Evolutionary conservation across 345 rosid genomes (phyloP).

Genomic region (Lumnitzera littorea): DNA sequence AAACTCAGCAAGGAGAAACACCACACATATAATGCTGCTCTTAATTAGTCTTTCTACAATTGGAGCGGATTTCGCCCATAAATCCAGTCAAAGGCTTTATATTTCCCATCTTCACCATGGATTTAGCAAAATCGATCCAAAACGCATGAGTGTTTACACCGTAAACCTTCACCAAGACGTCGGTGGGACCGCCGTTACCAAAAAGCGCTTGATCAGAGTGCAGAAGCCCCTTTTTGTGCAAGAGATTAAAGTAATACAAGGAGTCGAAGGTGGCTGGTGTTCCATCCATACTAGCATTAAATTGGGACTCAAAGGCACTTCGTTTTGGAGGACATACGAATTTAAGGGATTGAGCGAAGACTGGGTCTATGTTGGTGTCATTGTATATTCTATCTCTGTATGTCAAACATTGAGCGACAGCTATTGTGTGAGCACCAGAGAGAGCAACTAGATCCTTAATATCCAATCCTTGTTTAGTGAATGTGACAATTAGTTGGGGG

Average conservation of each 20-base stretch:
- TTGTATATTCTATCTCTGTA: constrained; percentile 28
- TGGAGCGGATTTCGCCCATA: constrained; percentile 32
- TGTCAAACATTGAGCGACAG: constrained; percentile 20
- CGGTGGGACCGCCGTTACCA: constrained; percentile 31
- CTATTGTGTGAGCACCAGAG: constrained; percentile 51
- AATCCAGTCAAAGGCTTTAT: constrained; percentile 32
- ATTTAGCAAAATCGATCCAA: constrained; percentile 22
- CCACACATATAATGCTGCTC: no score
- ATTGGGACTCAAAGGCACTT: constrained; percentile 5
- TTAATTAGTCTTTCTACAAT: constrained; percentile 23
- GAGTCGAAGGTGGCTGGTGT: constrained; percentile 26
- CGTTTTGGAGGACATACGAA: constrained; percentile 20
- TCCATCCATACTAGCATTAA: constrained; percentile 11
- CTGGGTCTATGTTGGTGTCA: constrained; percentile 22
- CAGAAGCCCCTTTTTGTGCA: constrained; percentile 31
- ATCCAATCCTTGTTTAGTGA: constrained; percentile 37
- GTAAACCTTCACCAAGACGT: constrained; percentile 24
- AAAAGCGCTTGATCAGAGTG: constrained; percentile 41
- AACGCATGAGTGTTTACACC: constrained; percentile 15
- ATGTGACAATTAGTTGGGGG: constrained; percentile 22
- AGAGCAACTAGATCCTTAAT: constrained; percentile 39
- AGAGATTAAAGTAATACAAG: constrained; percentile 24
- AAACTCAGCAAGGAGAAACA: no score
- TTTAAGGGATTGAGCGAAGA: constrained; percentile 23
- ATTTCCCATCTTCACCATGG: constrained; percentile 56